These are phyloP conservation scores for Ascochyta fabae DNA, from an alignment of 2,329 filamentous ascomycete species.

Conservation along the genomic window DNA sequence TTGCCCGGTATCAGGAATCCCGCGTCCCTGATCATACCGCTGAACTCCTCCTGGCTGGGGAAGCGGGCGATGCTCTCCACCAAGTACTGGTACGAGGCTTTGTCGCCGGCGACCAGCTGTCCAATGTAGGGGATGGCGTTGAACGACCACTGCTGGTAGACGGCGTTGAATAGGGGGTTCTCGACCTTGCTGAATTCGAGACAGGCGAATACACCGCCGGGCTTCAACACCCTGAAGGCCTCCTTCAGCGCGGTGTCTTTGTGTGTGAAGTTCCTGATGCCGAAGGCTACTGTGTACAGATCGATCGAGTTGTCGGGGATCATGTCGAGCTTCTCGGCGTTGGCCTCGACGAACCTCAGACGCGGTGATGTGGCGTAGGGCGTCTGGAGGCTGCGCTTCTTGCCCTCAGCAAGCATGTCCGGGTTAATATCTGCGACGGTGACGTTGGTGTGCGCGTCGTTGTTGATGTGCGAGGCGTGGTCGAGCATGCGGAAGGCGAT, in stretches of 20 bases:
- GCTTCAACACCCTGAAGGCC: slow-evolving; percentile 87
- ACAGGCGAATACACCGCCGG: slow-evolving; percentile 94
- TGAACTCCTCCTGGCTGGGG: slow-evolving; percentile 83
- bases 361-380: slow-evolving; percentile 63
- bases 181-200: slow-evolving; percentile 92
- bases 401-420: slow-evolving; percentile 89
- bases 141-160: slow-evolving; percentile 98
- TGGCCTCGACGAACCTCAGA: slow-evolving; percentile 82
- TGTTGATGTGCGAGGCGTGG: slow-evolving; percentile 80
- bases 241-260: slow-evolving; percentile 83
- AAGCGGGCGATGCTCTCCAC: slow-evolving; percentile 98
- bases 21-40: slow-evolving; percentile 79
- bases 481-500: slow-evolving; percentile 96
- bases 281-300: slow-evolving; percentile 96
- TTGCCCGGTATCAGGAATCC: slow-evolving; percentile 81
- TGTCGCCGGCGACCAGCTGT: slow-evolving; percentile 89
- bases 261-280: slow-evolving; percentile 95
- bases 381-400: slow-evolving; percentile 73
- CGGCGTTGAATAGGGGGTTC: slow-evolving; percentile 76
- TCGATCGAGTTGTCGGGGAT: slow-evolving; percentile 79
- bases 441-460: slow-evolving; percentile 80
- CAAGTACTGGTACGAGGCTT: slow-evolving; percentile 96
- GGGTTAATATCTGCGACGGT: slow-evolving; percentile 97
- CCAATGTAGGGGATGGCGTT: slow-evolving; percentile 92
- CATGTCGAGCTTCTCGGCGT: slow-evolving; percentile 76